phyloP scores from a whole-genome alignment of 106 monocot genomes.

The Dendrobium nobile region DNA sequence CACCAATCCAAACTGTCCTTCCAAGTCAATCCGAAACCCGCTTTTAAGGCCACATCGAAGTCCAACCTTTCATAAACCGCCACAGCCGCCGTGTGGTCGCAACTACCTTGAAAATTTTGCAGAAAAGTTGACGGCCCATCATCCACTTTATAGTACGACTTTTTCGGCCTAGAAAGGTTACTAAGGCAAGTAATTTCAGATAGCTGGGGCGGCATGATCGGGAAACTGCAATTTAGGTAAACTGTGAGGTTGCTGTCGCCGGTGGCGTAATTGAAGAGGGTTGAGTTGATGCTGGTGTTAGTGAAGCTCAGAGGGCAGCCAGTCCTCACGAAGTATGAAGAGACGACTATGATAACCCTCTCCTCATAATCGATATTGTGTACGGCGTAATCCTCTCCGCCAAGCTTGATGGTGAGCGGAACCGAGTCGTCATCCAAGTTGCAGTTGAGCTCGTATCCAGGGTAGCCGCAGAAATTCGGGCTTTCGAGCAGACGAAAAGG shows the following conservation, averaged over 20 bases:
- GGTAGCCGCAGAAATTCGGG: conserved; percentile 17
- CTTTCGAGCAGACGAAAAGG: conserved; percentile 8
- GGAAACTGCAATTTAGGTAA: conserved; percentile 13
- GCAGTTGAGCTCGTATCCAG: conserved; percentile 12
- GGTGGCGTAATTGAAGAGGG: background rate
- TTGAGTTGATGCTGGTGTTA: conserved; percentile 7
- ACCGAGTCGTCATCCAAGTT: background rate
- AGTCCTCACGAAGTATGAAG: background rate
- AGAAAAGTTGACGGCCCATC: background rate
- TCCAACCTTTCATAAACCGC: background rate
- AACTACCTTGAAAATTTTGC: background rate
- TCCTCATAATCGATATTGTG: conserved; percentile 1
- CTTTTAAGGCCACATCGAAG: background rate
- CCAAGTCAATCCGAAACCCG: background rate
- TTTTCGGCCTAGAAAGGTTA: no score
- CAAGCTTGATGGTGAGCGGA: conserved; percentile 6
- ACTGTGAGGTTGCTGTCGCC: conserved; percentile 8
- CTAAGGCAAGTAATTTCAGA: background rate
- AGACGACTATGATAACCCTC: background rate
- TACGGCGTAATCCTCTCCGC: background rate
- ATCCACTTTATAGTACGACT: background rate
- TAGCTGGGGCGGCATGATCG: background rate
- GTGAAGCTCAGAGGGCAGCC: background rate
- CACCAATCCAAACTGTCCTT: background rate
- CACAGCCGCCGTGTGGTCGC: background rate